Percentiles rank a stretch among this genome's conserved stretches.
phyloP scores from a whole-genome alignment of 2,329 filamentous ascomycete genomes.

The Rutstroemia sp. region DNA sequence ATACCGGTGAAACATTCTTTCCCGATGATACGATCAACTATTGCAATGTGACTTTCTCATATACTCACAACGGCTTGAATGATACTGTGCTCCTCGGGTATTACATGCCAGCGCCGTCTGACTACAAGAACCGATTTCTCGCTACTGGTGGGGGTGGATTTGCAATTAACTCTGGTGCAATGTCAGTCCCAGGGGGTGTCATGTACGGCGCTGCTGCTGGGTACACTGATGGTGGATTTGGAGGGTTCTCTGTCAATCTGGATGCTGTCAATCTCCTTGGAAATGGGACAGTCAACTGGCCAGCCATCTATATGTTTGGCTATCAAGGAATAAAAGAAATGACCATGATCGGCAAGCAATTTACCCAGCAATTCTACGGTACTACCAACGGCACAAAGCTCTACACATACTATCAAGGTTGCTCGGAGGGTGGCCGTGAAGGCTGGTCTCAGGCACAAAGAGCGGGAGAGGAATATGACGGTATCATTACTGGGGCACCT shows the following conservation, averaged over 20 bases:
- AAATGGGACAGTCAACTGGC: conserved; percentile 29
- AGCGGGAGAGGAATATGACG: conserved; percentile 36
- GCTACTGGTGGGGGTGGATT: conserved; percentile 40
- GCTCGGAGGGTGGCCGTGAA: conserved; percentile 41
- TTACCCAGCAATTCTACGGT: conserved; percentile 37
- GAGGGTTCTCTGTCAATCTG: conserved; percentile 35
- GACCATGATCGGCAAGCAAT: conserved; percentile 35
- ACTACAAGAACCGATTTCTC: conserved; percentile 40
- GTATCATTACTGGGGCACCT: conserved; percentile 38
- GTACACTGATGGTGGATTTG: conserved; percentile 44
- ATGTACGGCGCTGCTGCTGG: conserved; percentile 41
- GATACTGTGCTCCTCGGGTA: conserved; percentile 33
- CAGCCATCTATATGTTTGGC: conserved; percentile 31
- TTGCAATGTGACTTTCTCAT: conserved; percentile 32
- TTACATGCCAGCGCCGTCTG: conserved; percentile 36
- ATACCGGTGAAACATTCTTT: too few species aligned
- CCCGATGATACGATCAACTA: too few species aligned
- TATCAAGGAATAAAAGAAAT: conserved; percentile 33
- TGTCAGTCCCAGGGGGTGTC: conserved; percentile 34
- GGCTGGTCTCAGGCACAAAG: conserved; percentile 38
- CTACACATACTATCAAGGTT: conserved; percentile 31
- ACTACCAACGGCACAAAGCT: conserved; percentile 10
- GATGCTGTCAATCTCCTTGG: conserved; percentile 32
- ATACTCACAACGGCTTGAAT: conserved; percentile 35
- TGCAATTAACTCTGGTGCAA: conserved; percentile 34